Evolutionary conservation across 495 filamentous ascomycete species (phyloP).

Genomic region (Aspergillus indologenus): DNA sequence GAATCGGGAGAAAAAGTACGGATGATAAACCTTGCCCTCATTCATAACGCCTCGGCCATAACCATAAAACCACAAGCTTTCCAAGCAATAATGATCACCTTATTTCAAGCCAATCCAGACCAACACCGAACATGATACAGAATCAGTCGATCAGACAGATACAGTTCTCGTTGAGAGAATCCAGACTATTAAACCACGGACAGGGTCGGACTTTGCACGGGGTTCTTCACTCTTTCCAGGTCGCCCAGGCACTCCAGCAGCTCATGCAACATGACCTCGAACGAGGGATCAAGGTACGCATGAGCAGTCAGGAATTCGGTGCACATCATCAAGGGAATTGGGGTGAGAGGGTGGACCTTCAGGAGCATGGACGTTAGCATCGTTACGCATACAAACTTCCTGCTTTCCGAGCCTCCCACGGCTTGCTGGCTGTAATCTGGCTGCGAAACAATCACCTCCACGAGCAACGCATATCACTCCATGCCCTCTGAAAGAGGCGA

Average conservation of each 20-base stretch:
- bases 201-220: constrained; percentile 9
- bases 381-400: not conserved
- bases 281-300: constrained; percentile 18
- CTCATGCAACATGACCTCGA: constrained; percentile 22
- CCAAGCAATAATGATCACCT: too few species aligned
- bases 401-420: too few species aligned
- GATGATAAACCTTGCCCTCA: not conserved
- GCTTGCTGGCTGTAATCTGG: too few species aligned
- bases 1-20: not conserved
- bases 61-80: too few species aligned
- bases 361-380: not conserved
- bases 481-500: too few species aligned
- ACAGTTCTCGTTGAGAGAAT: too few species aligned
- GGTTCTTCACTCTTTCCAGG: constrained; percentile 23
- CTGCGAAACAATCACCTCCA: too few species aligned
- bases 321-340: constrained; percentile 26
- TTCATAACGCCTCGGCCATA: not conserved
- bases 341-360: constrained; percentile 25
- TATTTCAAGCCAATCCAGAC: too few species aligned
- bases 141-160: too few species aligned
- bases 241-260: constrained; percentile 21
- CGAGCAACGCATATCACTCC: too few species aligned
- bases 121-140: too few species aligned
- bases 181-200: constrained; percentile 3
- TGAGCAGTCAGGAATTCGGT: constrained; percentile 23